These are phyloP conservation scores for Penicillium goetzii DNA, from an alignment of 495 filamentous ascomycete species.

Conservation along the genomic window DNA sequence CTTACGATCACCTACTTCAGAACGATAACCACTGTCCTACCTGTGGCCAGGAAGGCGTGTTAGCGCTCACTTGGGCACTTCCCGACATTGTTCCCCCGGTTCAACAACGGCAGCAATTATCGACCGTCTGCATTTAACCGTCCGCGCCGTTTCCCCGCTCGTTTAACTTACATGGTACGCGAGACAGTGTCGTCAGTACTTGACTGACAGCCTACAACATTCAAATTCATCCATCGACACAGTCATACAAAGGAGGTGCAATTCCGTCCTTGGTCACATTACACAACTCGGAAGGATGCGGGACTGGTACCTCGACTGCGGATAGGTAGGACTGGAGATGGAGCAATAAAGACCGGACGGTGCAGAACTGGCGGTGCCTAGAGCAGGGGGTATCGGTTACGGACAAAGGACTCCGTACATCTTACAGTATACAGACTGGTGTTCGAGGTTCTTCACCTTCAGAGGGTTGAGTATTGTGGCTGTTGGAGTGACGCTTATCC, in stretches of 20 bases:
- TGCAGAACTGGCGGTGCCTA: background rate
- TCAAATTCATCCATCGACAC: background rate
- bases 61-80: too few species aligned
- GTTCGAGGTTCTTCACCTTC: background rate
- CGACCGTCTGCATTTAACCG: background rate
- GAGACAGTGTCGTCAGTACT: background rate
- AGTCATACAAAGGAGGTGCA: background rate
- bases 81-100: too few species aligned
- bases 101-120: background rate
- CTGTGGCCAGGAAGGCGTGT: too few species aligned
- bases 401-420: too few species aligned
- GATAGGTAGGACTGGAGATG: slow-evolving; percentile 1
- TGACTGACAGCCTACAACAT: background rate
- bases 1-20: too few species aligned
- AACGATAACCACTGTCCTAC: too few species aligned
- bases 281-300: background rate
- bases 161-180: background rate
- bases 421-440: too few species aligned
- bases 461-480: background rate
- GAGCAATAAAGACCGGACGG: background rate
- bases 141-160: background rate
- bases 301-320: background rate
- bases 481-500: background rate
- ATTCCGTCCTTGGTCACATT: background rate
- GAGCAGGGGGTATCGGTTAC: too few species aligned